A percentile compares a stretch with the other conserved stretches of the same genome.
phyloP scores from a whole-genome alignment of 768 basidiomycete genomes.

The Austroboletus eburneus region DNA sequence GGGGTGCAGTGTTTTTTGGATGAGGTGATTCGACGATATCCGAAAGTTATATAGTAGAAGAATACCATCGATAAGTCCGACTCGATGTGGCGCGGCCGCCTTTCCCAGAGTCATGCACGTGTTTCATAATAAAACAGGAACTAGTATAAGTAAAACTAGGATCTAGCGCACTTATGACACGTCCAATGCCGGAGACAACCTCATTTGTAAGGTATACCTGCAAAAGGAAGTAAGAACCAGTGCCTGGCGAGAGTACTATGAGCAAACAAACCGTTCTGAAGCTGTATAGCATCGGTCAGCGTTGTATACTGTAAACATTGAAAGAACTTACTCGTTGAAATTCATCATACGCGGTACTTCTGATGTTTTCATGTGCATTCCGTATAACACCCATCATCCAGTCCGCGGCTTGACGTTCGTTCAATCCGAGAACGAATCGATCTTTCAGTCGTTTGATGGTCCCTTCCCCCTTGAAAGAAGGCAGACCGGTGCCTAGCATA shows the following conservation, averaged over 20 bases:
- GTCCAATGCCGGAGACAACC: not conserved
- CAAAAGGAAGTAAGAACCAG: constrained; percentile 1
- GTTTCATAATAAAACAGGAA: too few species aligned
- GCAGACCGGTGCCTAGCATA: constrained; percentile 93
- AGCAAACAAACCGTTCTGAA: constrained; percentile 43
- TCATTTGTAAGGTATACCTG: constrained; percentile 32
- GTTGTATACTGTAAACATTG: not conserved
- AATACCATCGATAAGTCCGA: too few species aligned
- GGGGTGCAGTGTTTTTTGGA: not conserved
- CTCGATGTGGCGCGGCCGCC: too few species aligned
- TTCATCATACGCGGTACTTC: constrained; percentile 93
- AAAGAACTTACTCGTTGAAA: constrained; percentile 73
- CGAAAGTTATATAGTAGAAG: too few species aligned
- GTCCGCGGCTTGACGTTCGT: constrained; percentile 89
- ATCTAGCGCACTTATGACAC: too few species aligned
- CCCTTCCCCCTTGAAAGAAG: constrained; percentile 93
- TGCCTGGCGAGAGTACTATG: not conserved
- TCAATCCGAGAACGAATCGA: constrained; percentile 77
- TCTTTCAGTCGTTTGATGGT: constrained; percentile 87
- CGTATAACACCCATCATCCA: constrained; percentile 86
- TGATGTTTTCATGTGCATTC: constrained; percentile 93
- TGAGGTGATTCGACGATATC: too few species aligned
- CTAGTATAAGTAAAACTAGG: too few species aligned
- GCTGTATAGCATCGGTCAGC: constrained; percentile 27
- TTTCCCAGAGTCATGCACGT: too few species aligned